Evolutionary conservation across 306 rosid genomes (phyloP), one percentile per base, ranked within the genome.

Genomic region (Fagus crenata): DNA sequence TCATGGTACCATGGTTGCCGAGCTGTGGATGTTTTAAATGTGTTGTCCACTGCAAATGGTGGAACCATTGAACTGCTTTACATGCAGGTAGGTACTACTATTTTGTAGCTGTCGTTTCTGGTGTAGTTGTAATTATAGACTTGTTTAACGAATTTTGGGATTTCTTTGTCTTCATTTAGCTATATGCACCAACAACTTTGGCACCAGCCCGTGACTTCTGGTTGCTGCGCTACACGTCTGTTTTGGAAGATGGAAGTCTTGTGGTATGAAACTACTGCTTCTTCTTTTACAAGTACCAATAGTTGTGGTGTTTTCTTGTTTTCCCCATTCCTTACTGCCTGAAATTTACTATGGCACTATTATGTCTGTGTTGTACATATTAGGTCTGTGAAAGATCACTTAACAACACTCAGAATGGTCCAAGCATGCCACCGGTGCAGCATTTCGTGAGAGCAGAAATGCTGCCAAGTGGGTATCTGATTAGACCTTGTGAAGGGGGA

Each of bases 161-260:
- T 8, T 80, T 49, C 77, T 71, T 46, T 60, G 54, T 76, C 31
- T 88, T 86, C 49, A 39, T 64, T 60, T 41, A 91, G 99, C 86
- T 95, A 84, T 95, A 90, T 86, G 97, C 99, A 43, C 99, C 99
- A 28, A 95, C 99, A 55, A 95, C 99, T 72, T 71, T 95, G 79
- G 99, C 99, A 17, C 98, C 99, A 64, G 99, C 93, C 78, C 99
- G 99, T 49, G 99, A 95, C 85, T 92, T 95, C 88, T 95, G 98
- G 99, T 85, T 95, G 90, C 85, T 95, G 86, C 97, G 98, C 84
- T 95, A 92, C 86, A 95, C 98, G 18, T 95, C 98, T 49, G 88
- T 89, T 84, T 71, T 92, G 89, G 98, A 95, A 85, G 99, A 95
- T 54, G 98, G 98, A 55, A 95, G 99, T 81, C 99, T 95, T 67